Base-by-base conservation (phyloP, 2,329 filamentous ascomycete species). In the Ophiocordyceps camponoti-rufipedis region DNA sequence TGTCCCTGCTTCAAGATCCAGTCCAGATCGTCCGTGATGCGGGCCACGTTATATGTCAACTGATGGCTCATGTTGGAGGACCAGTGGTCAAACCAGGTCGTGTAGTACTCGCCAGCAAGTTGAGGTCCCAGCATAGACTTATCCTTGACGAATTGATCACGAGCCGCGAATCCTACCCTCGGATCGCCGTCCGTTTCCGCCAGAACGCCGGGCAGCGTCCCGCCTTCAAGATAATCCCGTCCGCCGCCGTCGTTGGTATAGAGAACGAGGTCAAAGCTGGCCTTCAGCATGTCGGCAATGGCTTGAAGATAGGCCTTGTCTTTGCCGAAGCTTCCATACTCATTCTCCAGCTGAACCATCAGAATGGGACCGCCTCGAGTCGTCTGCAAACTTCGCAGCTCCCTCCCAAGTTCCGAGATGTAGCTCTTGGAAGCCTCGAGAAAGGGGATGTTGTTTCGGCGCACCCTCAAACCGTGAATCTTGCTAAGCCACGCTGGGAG, bases 261-360 rank as follows among this genome's bases (percentile, higher is more conserved):
- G 0, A 72, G 54, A 4, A 60, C 55, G 5, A 66, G 55, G 7
- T 68, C 62, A 45, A 69, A 71, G 41, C 59, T 61, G 0, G 48
- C 51, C 7, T 49, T 55, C n/a, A 72, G 55, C 7, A 69, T 64
- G 45, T 69, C 62, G 8, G 62, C 54, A 23, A 70, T 41, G 0
- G 59, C 59, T 5, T 52, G 50, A 6, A 62, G 67, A 49, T 73
- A 72, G 2, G 53, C 51, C 45, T 70, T 65, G 46, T 72, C 59
- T 5, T 55, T 56, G 14, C 65, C 69, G 42, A 65, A 71, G 19
- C 62, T 68, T 0, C 70, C 69, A 46, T 72, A 73, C 49, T 71
- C 68, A 45, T 71, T 71, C 51, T 71, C 68, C 9, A 71, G 58
- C 52, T 71, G 68, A 0, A 67, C 59, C 67, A 71, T 70, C 18